Evolutionary conservation across 2,329 filamentous ascomycete genomes (phyloP), one percentile per base, ranked within the genome.

Genomic region (Chaetomium strumarium): DNA sequence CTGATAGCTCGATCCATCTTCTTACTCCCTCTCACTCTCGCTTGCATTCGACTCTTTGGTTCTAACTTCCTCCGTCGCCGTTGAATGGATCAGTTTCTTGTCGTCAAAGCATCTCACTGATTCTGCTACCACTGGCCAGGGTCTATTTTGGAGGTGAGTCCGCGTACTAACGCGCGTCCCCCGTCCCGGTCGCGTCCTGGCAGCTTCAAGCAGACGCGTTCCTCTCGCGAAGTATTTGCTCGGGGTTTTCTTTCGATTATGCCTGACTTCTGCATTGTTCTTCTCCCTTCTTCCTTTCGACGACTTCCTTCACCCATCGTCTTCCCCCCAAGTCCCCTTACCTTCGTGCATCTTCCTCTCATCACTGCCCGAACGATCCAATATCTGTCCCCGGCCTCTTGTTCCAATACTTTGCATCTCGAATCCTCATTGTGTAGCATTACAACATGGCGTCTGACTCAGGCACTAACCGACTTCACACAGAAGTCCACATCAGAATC

Each of bases 1-100:
- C 75, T 78, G 72, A 75, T 79, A 80, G 74, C 75, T 78, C 70
- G 74, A 73, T 75, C 75, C 74, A 78, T 79, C 73, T 76, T 76
- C 73, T 76, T 75, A 75, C 71, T 71, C 65, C 68, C 49, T 51
- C 55, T 57, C 73, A 66, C 73, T 79, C 73, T 79, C 75, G 73
- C 76, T 80, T 77, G 73, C 75, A 79, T 77, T 72, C 71, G 67
- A 68, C 68, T 70, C 72, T 74, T 73, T 78, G 76, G 75, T 74
- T 74, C 68, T 72, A 71, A 68, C 71, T 70, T 72, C 69, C 69
- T 64, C 65, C 68, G 61, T 67, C 59, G 60, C 16, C 10, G 34
- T 64, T 64, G 64, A 63, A 63, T 58, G 53, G 42, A 59, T 58
- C 61, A 61, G 49, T 63, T 63, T 63, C 62, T 59, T 60, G 56